Conservation (phyloP, 83 land plant species). For the Thuja plicata region DNA sequence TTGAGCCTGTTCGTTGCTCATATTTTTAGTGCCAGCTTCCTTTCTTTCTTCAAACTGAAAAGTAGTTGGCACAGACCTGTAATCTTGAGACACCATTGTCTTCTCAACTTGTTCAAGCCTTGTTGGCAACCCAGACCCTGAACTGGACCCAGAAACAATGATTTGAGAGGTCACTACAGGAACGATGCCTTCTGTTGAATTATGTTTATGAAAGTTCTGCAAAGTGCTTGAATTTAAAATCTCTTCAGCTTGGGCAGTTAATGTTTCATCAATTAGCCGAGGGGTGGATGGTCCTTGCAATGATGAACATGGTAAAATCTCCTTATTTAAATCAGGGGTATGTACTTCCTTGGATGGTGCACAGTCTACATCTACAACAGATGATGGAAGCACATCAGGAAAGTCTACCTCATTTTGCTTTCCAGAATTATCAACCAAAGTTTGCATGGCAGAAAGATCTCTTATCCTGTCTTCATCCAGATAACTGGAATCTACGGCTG, state of each 20-base stretch:
- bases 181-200: not conserved
- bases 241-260: constrained; percentile 34
- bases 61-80: not conserved
- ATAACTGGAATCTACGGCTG: not conserved
- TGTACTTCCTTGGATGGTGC: constrained; percentile 7
- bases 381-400: constrained; percentile 5
- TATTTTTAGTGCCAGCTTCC: not conserved
- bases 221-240: constrained; percentile 17
- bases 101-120: not conserved
- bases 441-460: constrained; percentile 11
- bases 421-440: constrained; percentile 7
- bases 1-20: not conserved
- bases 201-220: not conserved
- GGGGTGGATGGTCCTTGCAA: constrained; percentile 64
- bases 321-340: constrained; percentile 21
- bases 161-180: not conserved
- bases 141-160: not conserved
- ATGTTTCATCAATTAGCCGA: constrained; percentile 43
- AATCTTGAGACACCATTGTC: not conserved
- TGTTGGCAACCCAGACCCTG: constrained; percentile 1
- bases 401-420: not conserved
- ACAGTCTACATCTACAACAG: not conserved
- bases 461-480: constrained; percentile 1
- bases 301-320: not conserved
- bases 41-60: not conserved